Percentiles rank a stretch among this genome's conserved stretches.
These are phyloP conservation scores for Leccinum pellstonianum DNA, from an alignment of 768 basidiomycete species.

Conservation along the genomic window DNA sequence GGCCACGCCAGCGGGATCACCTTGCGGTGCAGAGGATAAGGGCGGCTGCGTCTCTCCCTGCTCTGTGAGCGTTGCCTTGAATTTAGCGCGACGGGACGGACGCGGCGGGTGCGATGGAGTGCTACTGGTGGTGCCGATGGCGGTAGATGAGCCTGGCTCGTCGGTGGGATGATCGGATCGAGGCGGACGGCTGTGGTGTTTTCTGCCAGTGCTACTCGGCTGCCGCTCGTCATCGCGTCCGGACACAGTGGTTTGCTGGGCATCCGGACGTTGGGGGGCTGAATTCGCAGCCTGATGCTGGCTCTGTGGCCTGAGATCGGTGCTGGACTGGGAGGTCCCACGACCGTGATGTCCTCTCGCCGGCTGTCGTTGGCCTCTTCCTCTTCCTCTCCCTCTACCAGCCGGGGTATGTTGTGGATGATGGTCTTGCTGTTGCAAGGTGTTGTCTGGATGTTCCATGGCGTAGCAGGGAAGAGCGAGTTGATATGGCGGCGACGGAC, in stretches of 20 bases:
- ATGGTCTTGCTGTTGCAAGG: not conserved
- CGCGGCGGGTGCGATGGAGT: conserved; percentile 8
- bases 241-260: not conserved
- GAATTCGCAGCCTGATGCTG: not conserved
- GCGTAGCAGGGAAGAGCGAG: not conserved
- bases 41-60: conserved; percentile 1
- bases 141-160: not conserved
- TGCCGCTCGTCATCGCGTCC: not conserved
- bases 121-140: not conserved
- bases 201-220: not conserved
- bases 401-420: not conserved
- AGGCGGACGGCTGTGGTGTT: conserved; percentile 2
- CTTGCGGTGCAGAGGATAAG: not conserved
- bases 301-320: not conserved
- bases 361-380: conserved; percentile 4
- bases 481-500: not conserved
- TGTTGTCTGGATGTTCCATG: conserved; percentile 12
- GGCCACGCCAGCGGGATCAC: not conserved
- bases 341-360: not conserved
- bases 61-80: conserved; percentile 37
- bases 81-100: conserved; percentile 35
- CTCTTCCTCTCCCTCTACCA: not conserved
- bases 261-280: not conserved
- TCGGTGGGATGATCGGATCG: not conserved
- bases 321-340: not conserved